Conservation (phyloP, 2,329 filamentous ascomycete species). For the Berkeleyomyces rouxiae region DNA sequence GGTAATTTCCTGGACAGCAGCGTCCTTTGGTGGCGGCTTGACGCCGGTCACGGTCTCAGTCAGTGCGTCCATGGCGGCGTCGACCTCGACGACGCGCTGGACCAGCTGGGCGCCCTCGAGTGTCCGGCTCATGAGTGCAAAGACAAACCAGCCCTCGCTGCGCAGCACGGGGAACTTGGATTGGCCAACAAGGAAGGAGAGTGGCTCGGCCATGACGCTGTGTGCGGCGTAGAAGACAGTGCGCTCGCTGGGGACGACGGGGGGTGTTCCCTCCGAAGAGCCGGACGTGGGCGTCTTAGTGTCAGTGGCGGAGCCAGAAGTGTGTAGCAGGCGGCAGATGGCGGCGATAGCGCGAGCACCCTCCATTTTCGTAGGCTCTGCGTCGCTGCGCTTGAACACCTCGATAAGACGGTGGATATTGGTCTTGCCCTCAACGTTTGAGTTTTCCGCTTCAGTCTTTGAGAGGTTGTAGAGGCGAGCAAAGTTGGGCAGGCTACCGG, state of each 20-base stretch:
- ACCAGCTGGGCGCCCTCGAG: constrained; percentile 32
- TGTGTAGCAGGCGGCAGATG: constrained; percentile 38
- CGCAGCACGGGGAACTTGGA: constrained; percentile 40
- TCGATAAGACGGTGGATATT: constrained; percentile 21
- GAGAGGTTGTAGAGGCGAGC: constrained; percentile 28
- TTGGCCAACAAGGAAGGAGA: constrained; percentile 39
- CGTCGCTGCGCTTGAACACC: constrained; percentile 24
- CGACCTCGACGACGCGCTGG: constrained; percentile 24
- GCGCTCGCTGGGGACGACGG: constrained; percentile 17
- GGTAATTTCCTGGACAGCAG: constrained; percentile 13
- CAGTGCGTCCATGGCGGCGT: constrained; percentile 4
- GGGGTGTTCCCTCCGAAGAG: neutral
- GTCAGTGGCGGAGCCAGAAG: constrained; percentile 18
- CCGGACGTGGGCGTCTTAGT: constrained; percentile 10
- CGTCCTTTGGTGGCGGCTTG: neutral
- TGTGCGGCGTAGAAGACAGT: constrained; percentile 31
- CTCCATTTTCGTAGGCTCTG: constrained; percentile 40
- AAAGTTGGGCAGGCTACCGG: constrained; percentile 36
- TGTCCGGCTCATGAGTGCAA: constrained; percentile 41
- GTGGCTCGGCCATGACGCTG: constrained; percentile 23
- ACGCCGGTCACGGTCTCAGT: constrained; percentile 4
- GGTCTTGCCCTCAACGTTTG: constrained; percentile 1
- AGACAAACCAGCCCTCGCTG: constrained; percentile 45
- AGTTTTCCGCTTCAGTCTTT: constrained; percentile 21
- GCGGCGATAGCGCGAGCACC: constrained; percentile 36